Conservation (phyloP, 2,329 filamentous ascomycete genomes). For the Aspergillus felis region DNA sequence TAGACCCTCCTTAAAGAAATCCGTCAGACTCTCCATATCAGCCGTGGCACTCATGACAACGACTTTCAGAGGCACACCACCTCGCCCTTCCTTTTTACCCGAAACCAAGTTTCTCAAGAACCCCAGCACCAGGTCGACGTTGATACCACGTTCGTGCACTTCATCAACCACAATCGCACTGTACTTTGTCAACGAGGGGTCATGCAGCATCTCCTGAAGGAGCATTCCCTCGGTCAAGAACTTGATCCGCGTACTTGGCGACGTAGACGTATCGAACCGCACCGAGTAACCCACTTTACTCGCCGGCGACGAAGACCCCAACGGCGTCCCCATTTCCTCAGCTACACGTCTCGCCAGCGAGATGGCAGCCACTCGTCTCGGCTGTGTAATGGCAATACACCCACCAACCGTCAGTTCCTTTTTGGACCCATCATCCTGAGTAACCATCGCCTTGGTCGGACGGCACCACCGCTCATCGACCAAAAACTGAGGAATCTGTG, state of each 20-base stretch:
- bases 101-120: slow-evolving; percentile 77
- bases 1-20: slow-evolving; percentile 61
- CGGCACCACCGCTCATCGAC: slow-evolving; percentile 75
- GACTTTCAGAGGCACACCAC: slow-evolving; percentile 75
- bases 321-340: slow-evolving; percentile 68
- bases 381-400: slow-evolving; percentile 90
- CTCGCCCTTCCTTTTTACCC: slow-evolving; percentile 56
- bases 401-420: slow-evolving; percentile 61
- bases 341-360: slow-evolving; percentile 85
- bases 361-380: slow-evolving; percentile 87
- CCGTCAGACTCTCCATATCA: slow-evolving; percentile 72
- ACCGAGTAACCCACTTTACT: slow-evolving; percentile 86
- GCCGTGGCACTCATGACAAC: slow-evolving; percentile 97
- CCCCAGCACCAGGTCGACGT: slow-evolving; percentile 85
- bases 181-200: slow-evolving; percentile 78
- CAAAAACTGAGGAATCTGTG: slow-evolving; percentile 90
- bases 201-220: slow-evolving; percentile 84
- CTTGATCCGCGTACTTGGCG: slow-evolving; percentile 81
- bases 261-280: slow-evolving; percentile 83
- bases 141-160: slow-evolving; percentile 91
- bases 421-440: slow-evolving; percentile 20
- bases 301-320: slow-evolving; percentile 56
- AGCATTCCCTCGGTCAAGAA: slow-evolving; percentile 96
- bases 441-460: slow-evolving; percentile 52
- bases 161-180: slow-evolving; percentile 92